Evolutionary conservation across 1,139 yeast genomes (phyloP).

Genomic region (Chernovozyma aurita): DNA sequence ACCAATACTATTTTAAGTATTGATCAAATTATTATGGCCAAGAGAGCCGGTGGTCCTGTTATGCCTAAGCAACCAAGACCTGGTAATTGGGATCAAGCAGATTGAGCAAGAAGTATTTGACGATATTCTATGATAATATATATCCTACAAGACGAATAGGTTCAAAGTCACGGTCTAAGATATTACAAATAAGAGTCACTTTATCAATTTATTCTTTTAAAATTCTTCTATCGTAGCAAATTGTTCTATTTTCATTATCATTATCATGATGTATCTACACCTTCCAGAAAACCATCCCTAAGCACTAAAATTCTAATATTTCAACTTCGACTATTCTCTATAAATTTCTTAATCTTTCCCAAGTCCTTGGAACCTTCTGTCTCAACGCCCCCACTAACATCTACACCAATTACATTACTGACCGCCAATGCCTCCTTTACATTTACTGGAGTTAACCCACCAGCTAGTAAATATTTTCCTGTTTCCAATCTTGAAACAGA

Average conservation of each 20-base stretch:
- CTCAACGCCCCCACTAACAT: conserved; percentile 95
- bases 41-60: conserved; percentile 95
- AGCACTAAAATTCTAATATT: too few species aligned
- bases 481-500: conserved; percentile 23
- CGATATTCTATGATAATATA: not conserved
- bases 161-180: too few species aligned
- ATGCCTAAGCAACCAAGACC: conserved; percentile 86
- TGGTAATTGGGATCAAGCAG: conserved; percentile 97
- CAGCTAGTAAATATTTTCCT: conserved; percentile 71
- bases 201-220: too few species aligned
- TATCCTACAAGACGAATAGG: too few species aligned
- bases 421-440: conserved; percentile 46
- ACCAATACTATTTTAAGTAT: conserved; percentile 86
- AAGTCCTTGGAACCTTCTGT: conserved; percentile 68
- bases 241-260: too few species aligned
- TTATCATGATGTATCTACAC: too few species aligned
- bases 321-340: conserved; percentile 40
- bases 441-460: conserved; percentile 79
- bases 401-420: conserved; percentile 73
- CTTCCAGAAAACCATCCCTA: too few species aligned
- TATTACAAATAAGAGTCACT: too few species aligned
- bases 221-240: too few species aligned
- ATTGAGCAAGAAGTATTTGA: conserved; percentile 29
- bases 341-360: conserved; percentile 54
- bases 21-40: conserved; percentile 90